Conservation (phyloP, 2,329 filamentous ascomycete species). For the Chrysoporthe austroafricana region DNA sequence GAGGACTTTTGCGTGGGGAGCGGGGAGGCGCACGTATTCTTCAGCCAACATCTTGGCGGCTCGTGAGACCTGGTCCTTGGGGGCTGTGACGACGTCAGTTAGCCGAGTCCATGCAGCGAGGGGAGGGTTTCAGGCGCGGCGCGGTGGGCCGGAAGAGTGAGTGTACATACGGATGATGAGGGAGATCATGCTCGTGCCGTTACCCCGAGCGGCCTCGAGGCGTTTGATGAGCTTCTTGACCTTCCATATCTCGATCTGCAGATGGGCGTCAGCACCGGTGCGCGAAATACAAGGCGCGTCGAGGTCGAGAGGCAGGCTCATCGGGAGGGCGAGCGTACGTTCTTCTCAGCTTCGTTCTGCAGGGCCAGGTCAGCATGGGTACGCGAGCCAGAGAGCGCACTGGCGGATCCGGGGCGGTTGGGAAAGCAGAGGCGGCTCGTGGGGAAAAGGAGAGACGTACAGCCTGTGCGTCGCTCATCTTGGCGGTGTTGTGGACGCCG, state of each 20-base stretch:
- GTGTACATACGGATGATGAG: slow-evolving; percentile 86
- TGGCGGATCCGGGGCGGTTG: not conserved
- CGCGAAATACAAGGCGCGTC: slow-evolving; percentile 18
- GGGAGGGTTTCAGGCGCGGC: slow-evolving; percentile 20
- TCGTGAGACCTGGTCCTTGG: slow-evolving; percentile 96
- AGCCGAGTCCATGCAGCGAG: slow-evolving; percentile 30
- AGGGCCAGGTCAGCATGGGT: slow-evolving; percentile 9
- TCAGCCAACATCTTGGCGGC: slow-evolving; percentile 99
- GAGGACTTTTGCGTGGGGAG: slow-evolving; percentile 31
- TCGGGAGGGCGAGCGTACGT: slow-evolving; percentile 55
- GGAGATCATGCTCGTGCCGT: slow-evolving; percentile 99
- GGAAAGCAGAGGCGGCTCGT: not conserved
- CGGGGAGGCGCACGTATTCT: slow-evolving; percentile 77
- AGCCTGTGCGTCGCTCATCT: slow-evolving; percentile 83
- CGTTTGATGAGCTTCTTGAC: slow-evolving; percentile 99
- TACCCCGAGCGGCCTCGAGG: slow-evolving; percentile 93
- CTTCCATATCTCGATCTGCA: slow-evolving; percentile 83
- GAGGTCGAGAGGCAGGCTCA: not conserved
- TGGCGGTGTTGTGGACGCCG: slow-evolving; percentile 46
- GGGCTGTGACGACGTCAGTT: slow-evolving; percentile 60
- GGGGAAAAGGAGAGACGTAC: slow-evolving; percentile 15
- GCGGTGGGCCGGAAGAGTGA: not conserved
- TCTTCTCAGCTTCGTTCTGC: slow-evolving; percentile 89
- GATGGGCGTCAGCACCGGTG: slow-evolving; percentile 33
- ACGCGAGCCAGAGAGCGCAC: not conserved